Evolutionary conservation across 352 stramenopile species (phyloP).

Genomic region (Pythium monospermum): DNA sequence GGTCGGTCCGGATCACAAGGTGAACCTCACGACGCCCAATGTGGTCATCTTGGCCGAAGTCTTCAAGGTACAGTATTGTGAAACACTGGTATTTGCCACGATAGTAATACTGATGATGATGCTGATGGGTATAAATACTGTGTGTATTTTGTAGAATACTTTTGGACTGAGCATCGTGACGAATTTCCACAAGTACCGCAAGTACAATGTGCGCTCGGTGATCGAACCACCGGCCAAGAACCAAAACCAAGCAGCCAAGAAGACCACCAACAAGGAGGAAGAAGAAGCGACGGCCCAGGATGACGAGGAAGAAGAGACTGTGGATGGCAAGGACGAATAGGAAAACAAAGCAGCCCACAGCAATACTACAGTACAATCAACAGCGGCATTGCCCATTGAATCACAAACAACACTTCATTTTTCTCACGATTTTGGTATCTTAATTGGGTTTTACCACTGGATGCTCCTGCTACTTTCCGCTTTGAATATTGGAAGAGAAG

Average conservation of each 20-base stretch:
- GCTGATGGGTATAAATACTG: neutral
- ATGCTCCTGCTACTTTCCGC: too few species aligned
- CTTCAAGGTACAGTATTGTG: conserved; percentile 39
- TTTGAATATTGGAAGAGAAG: too few species aligned
- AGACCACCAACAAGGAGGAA: conserved; percentile 20
- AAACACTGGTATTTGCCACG: neutral
- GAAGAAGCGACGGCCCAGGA: too few species aligned
- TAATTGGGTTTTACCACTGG: too few species aligned
- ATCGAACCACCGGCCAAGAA: conserved; percentile 49
- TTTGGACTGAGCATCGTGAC: conserved; percentile 70
- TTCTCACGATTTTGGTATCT: too few species aligned
- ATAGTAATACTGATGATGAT: neutral
- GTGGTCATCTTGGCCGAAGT: conserved; percentile 68
- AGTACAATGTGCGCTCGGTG: conserved; percentile 75
- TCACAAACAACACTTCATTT: too few species aligned
- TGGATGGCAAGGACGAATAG: conserved; percentile 12
- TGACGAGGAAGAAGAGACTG: neutral
- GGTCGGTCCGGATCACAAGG: conserved; percentile 59
- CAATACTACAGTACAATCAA: too few species aligned
- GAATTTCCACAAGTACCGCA: conserved; percentile 67
- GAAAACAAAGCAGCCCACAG: too few species aligned
- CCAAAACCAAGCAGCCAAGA: conserved; percentile 18
- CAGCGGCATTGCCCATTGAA: too few species aligned
- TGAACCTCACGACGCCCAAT: conserved; percentile 63
- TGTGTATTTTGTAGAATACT: conserved; percentile 31